Evolutionary conservation across 2,329 filamentous ascomycete species (phyloP).

Genomic region (Paraphoma chrysanthemicola): DNA sequence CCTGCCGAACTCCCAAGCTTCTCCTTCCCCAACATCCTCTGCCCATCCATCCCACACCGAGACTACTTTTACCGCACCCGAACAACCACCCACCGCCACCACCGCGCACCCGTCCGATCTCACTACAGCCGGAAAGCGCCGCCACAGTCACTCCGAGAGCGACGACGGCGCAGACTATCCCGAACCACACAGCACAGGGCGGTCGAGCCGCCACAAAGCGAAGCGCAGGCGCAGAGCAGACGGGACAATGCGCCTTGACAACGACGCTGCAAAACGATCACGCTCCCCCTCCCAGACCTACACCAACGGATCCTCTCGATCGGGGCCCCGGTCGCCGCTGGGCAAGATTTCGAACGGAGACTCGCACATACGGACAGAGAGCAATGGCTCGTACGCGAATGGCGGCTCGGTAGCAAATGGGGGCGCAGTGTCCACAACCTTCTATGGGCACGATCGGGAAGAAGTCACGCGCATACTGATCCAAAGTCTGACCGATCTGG

Average conservation of each 20-base stretch:
- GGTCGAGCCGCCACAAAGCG: slow-evolving; percentile 44
- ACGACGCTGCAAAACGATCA: slow-evolving; percentile 50
- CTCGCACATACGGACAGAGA: slow-evolving; percentile 46
- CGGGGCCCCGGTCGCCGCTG: slow-evolving; percentile 39
- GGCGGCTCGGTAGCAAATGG: slow-evolving; percentile 44
- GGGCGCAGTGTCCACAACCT: slow-evolving; percentile 55
- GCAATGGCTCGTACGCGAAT: slow-evolving; percentile 55
- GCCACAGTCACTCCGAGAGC: slow-evolving; percentile 40
- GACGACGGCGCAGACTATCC: slow-evolving; percentile 29
- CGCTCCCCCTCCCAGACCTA: slow-evolving; percentile 45
- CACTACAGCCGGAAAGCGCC: slow-evolving; percentile 37
- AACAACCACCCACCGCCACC: slow-evolving; percentile 21
- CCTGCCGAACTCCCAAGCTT: slow-evolving; percentile 61
- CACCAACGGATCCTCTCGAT: slow-evolving; percentile 50
- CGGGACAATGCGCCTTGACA: slow-evolving; percentile 53
- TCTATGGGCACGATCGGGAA: slow-evolving; percentile 87
- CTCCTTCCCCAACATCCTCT: slow-evolving; percentile 50
- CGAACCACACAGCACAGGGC: slow-evolving; percentile 31
- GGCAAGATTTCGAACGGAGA: slow-evolving; percentile 52
- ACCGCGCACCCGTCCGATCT: slow-evolving; percentile 19
- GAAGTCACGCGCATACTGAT: slow-evolving; percentile 93
- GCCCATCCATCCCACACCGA: slow-evolving; percentile 36
- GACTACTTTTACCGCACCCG: slow-evolving; percentile 17
- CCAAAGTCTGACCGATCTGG: slow-evolving; percentile 87
- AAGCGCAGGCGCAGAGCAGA: slow-evolving; percentile 53